These are phyloP conservation scores for Macrocystidia cucumis DNA, from an alignment of 1,284 basidiomycete species.

Conservation along the genomic window DNA sequence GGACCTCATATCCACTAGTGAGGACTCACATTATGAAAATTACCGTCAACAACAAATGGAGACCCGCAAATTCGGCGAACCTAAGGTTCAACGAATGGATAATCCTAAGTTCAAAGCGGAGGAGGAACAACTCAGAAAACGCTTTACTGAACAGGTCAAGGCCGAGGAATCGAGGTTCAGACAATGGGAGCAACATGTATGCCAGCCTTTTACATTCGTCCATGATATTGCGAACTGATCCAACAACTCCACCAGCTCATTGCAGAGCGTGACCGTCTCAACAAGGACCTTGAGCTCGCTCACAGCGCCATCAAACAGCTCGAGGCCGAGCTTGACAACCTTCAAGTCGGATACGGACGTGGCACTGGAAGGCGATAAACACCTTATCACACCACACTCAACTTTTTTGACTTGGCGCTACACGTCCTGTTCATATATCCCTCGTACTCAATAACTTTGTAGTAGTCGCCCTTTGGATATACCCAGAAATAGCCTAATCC, in stretches of 20 bases:
- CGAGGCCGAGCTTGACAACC: conserved; percentile 84
- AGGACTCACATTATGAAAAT: conserved; percentile 96
- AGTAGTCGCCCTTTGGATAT: too few species aligned
- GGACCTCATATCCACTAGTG: conserved; percentile 93
- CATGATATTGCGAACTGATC: conserved; percentile 11
- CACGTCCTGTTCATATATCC: too few species aligned
- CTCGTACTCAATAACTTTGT: too few species aligned
- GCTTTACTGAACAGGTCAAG: conserved; percentile 99
- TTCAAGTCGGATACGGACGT: conserved; percentile 80
- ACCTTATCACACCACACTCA: background rate
- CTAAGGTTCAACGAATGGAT: conserved; percentile 98
- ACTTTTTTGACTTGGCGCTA: conserved; percentile 7
- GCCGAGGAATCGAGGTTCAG: conserved; percentile 96
- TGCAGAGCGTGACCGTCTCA: conserved; percentile 92
- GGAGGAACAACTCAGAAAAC: conserved; percentile 92
- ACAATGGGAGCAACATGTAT: conserved; percentile 98
- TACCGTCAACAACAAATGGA: conserved; percentile 99
- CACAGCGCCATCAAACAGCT: conserved; percentile 89
- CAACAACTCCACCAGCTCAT: conserved; percentile 62
- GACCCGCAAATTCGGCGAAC: conserved; percentile 98
- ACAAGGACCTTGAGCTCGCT: conserved; percentile 92
- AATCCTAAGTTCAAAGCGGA: conserved; percentile 99
- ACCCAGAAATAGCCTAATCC: too few species aligned
- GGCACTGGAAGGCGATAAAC: conserved; percentile 64
- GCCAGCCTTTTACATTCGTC: conserved; percentile 23